phyloP scores from a whole-genome alignment of 78 protist species.

The Polysphondylium violaceum region DNA sequence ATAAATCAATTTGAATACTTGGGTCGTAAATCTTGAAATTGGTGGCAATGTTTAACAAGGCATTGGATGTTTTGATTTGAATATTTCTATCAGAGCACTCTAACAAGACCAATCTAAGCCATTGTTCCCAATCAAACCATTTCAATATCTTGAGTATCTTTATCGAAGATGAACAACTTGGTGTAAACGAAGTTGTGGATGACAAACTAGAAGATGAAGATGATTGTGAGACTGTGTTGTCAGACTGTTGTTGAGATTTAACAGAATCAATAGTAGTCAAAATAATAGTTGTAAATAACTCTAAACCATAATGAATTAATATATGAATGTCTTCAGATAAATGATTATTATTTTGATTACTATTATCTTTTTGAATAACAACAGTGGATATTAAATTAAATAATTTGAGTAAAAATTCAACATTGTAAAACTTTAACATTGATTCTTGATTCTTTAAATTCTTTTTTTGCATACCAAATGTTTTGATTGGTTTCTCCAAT shows the following conservation, averaged over 20 bases:
- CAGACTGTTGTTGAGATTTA: background rate
- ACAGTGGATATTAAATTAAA: background rate
- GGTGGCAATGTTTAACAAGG: conserved; percentile 16
- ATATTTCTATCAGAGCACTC: conserved; percentile 29
- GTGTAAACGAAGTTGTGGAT: too few relatives aligned
- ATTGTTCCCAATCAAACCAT: conserved; percentile 35
- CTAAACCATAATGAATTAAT: conserved; percentile 40
- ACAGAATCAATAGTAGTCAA: background rate
- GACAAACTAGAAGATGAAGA: background rate
- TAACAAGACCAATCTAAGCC: conserved; percentile 52
- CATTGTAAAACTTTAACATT: too few relatives aligned
- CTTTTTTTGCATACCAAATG: conserved; percentile 29
- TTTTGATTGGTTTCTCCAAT: background rate
- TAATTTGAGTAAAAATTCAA: conserved; percentile 7
- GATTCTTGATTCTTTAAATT: conserved; percentile 10
- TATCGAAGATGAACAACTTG: too few relatives aligned
- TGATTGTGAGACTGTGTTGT: background rate
- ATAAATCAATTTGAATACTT: conserved; percentile 13
- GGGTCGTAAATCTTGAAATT: background rate
- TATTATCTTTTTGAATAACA: background rate
- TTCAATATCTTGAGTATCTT: background rate
- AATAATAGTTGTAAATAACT: conserved; percentile 20
- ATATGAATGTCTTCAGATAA: conserved; percentile 10
- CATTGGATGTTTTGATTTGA: conserved; percentile 29
- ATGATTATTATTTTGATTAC: background rate